phyloP scores from a whole-genome alignment of 139 green algal species.

The Trebouxia sp. region DNA sequence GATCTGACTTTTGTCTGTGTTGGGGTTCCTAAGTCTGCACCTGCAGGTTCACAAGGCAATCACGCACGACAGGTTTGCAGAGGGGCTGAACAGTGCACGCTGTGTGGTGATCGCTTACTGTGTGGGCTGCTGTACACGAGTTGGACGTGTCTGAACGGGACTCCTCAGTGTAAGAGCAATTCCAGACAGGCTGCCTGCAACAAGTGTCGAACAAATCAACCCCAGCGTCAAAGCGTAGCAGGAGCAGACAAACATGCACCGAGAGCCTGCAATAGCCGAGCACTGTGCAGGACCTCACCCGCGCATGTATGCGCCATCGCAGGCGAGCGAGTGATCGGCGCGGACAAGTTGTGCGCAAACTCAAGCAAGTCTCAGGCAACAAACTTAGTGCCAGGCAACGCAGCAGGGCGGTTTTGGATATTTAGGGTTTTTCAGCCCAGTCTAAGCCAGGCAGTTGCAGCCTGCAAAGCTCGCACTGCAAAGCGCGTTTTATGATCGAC shows the following conservation, averaged over 20 bases:
- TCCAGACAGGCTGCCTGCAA: neutral
- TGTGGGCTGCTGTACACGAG: neutral
- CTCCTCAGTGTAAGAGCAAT: neutral
- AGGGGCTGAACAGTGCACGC: neutral
- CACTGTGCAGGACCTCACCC: too few relatives aligned
- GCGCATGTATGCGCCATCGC: neutral
- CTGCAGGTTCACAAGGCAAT: slow-evolving; percentile 5
- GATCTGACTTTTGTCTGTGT: slow-evolving; percentile 58
- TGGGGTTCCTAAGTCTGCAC: slow-evolving; percentile 50
- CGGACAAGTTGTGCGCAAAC: too few relatives aligned
- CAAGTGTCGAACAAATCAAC: too few relatives aligned
- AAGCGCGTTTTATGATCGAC: too few relatives aligned
- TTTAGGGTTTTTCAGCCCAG: neutral
- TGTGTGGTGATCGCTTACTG: neutral
- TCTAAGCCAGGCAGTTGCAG: neutral
- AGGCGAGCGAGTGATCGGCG: neutral
- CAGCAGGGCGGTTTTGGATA: neutral
- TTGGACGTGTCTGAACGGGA: neutral
- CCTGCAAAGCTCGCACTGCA: neutral
- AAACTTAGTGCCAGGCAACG: neutral
- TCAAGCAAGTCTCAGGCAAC: too few relatives aligned
- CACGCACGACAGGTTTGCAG: neutral
- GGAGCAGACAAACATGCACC: too few relatives aligned
- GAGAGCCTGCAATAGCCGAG: too few relatives aligned
- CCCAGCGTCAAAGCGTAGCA: too few relatives aligned